Evolutionary conservation across 2,329 filamentous ascomycete genomes (phyloP).

Genomic region (Lasiodiplodia gonubiensis): DNA sequence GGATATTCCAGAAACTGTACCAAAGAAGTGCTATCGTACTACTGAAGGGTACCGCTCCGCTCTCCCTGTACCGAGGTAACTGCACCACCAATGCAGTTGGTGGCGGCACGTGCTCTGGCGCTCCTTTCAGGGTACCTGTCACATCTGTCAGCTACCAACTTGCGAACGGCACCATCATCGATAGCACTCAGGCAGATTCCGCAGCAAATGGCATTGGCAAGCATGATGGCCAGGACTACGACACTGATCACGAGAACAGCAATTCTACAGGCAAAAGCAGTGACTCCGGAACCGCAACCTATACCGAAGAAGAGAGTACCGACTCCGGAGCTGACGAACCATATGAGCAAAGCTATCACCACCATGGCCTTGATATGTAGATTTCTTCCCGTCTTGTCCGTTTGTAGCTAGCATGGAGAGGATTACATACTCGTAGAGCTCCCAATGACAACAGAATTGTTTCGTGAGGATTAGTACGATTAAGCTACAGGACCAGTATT

Average conservation of each 20-base stretch:
- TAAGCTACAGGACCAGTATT: too few relatives aligned
- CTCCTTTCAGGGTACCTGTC: conserved; percentile 3
- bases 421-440: too few relatives aligned
- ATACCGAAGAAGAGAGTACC: not conserved
- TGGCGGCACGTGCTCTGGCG: conserved; percentile 2
- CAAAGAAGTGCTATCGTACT: not conserved
- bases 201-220: not conserved
- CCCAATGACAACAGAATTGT: too few relatives aligned
- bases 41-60: not conserved
- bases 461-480: too few relatives aligned
- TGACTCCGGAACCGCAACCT: not conserved
- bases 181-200: not conserved
- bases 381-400: too few relatives aligned
- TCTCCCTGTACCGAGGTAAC: not conserved
- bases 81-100: conserved; percentile 2
- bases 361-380: too few relatives aligned
- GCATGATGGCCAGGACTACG: not conserved
- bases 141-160: not conserved
- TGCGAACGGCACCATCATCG: not conserved
- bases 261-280: not conserved
- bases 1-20: conserved; percentile 5
- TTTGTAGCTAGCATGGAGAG: too few relatives aligned
- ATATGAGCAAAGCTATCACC: not conserved
- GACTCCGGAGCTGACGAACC: not conserved
- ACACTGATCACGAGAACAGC: too few relatives aligned